Evolutionary conservation across 768 basidiomycete genomes (phyloP).

Genomic region (Chiua virens): DNA sequence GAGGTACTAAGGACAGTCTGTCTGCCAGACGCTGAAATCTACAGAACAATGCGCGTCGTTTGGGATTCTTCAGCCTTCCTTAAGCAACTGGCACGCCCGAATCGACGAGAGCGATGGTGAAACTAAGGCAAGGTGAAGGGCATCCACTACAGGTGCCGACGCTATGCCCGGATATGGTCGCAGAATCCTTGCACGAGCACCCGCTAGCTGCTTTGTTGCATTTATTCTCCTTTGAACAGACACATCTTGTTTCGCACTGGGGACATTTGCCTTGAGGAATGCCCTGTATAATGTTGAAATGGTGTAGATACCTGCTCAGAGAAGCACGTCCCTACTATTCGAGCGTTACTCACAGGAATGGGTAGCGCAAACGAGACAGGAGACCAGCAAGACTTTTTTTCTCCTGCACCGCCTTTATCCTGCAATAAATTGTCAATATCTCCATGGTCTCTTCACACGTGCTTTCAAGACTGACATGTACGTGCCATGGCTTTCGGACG

Average conservation of each 20-base stretch:
- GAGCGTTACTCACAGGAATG: no score
- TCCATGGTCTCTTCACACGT: no score
- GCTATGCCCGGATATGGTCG: no score
- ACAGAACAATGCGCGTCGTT: no score
- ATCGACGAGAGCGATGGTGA: neutral
- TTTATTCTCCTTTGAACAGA: neutral
- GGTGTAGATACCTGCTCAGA: no score
- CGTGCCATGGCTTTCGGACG: neutral
- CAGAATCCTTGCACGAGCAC: no score
- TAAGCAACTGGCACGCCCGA: no score
- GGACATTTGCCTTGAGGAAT: neutral
- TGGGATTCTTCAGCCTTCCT: no score
- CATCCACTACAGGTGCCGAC: constrained; percentile 1
- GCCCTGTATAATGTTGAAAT: no score
- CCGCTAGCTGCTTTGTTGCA: neutral
- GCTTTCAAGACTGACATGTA: neutral
- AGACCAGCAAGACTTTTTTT: neutral
- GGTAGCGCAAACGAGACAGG: neutral
- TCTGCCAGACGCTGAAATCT: no score
- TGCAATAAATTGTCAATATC: neutral
- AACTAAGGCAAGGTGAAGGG: constrained; percentile 1
- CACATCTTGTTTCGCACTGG: neutral
- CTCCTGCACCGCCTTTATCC: neutral
- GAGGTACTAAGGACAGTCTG: no score
- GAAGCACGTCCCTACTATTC: no score